Base-by-base conservation (phyloP, 1,284 basidiomycete genomes). In the Pterulicium gracile region DNA sequence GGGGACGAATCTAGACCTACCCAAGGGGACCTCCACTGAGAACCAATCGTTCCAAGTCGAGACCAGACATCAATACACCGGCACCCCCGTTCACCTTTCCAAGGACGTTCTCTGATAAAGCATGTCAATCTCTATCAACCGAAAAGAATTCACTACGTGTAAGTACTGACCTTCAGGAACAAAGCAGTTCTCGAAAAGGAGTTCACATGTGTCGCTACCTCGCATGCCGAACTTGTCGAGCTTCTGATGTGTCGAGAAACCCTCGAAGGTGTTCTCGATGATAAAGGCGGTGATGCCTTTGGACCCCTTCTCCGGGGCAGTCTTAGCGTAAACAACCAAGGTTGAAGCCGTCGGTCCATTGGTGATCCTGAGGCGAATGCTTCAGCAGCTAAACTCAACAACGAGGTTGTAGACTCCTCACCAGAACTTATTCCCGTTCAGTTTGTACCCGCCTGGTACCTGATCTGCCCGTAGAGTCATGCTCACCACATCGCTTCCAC, bases 161-260 rank as follows among this genome's bases (percentile, higher is more conserved):
- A 22, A 49, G 68, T 17, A 39, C 7, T 48, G 47, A 86, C 87
- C 82, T 58, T 85, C 79, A 1, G 92, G 90, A 2, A 96, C 83
- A 54, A 84, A 75, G 55, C 93, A 93, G 55, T 92, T 76, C 57
- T 96, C 90, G 54, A 97, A 97, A 24, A 95, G 83, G 22, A 97
- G 69, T 62, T 96, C 93, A 56, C 90, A 93, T 0, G 93, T 97
- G 58, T 96, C 92, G 48, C 86, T 90, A 35, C 94, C 94, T 51
- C 94, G 72, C 93, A 97, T 97, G 1, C 93, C 93, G 56, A 97
- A 81, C 63, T 97, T 97, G 67, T 97, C 93, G 17, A 97, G 70
- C 56, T 93, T 92, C 53, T 86, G 88, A 54, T 87, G 82, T 1
- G 88, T 88, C 13, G 88, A 88, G 65, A 97, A 97, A 3, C 94